Conservation (phyloP, 768 basidiomycete genomes). For the Termitomyces sp. region DNA sequence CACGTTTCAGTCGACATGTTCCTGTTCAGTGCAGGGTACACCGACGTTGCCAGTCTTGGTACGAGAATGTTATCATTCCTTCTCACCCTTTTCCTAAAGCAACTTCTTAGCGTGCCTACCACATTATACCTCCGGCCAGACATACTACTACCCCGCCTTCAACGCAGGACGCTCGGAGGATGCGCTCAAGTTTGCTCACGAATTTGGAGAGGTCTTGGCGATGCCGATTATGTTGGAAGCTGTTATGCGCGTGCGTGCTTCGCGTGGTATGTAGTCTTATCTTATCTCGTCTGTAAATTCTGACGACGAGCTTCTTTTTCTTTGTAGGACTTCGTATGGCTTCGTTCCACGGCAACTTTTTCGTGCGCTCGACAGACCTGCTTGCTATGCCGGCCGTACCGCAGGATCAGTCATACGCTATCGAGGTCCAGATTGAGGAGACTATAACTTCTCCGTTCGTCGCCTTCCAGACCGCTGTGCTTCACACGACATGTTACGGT, state of each 20-base stretch:
- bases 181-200: slow-evolving; percentile 96
- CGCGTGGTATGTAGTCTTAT: slow-evolving; percentile 55
- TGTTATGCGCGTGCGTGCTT: slow-evolving; percentile 97
- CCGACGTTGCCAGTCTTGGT: slow-evolving; percentile 94
- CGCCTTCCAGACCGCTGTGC: slow-evolving; percentile 89
- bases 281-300: neutral
- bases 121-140: slow-evolving; percentile 96
- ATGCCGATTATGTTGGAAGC: slow-evolving; percentile 96
- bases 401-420: slow-evolving; percentile 91
- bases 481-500: slow-evolving; percentile 94
- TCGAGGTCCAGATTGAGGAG: slow-evolving; percentile 95
- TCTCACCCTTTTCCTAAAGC: neutral
- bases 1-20: slow-evolving; percentile 99
- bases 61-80: slow-evolving; percentile 14
- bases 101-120: slow-evolving; percentile 73
- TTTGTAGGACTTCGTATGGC: slow-evolving; percentile 82
- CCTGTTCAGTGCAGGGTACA: slow-evolving; percentile 89
- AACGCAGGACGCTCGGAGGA: slow-evolving; percentile 93
- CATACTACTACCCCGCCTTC: slow-evolving; percentile 98
- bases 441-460: slow-evolving; percentile 87
- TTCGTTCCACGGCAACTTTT: slow-evolving; percentile 98
- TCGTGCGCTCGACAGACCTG: slow-evolving; percentile 94
- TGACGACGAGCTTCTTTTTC: neutral
- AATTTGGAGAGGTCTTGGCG: slow-evolving; percentile 89
- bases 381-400: slow-evolving; percentile 97